These are phyloP conservation scores for Fusarium buxicola DNA, from an alignment of 2,329 filamentous ascomycete genomes.

Conservation along the genomic window DNA sequence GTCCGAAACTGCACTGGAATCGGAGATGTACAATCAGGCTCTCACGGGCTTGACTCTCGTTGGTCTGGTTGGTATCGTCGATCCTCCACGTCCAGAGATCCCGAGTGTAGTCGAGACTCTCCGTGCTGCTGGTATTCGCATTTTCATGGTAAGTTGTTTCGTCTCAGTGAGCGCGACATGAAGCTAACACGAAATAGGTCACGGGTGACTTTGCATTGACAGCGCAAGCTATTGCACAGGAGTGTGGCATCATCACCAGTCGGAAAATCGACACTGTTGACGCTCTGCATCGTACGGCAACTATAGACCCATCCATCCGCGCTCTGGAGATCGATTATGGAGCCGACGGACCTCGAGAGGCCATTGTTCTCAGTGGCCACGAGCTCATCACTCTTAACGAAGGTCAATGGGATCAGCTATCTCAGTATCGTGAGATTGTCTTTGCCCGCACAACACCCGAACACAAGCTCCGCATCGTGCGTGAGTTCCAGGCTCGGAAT, in stretches of 20 bases:
- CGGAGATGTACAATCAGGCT: slow-evolving; percentile 66
- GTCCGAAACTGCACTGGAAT: slow-evolving; percentile 58
- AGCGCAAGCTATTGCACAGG: slow-evolving; percentile 76
- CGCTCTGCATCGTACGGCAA: slow-evolving; percentile 57
- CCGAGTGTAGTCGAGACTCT: slow-evolving; percentile 73
- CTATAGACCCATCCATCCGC: slow-evolving; percentile 18
- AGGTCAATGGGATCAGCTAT: slow-evolving; percentile 75
- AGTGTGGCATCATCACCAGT: slow-evolving; percentile 77
- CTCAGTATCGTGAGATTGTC: slow-evolving; percentile 75
- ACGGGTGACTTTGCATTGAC: slow-evolving; percentile 84
- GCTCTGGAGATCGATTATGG: slow-evolving; percentile 6
- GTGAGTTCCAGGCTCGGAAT: slow-evolving; percentile 73
- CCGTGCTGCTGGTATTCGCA: slow-evolving; percentile 76
- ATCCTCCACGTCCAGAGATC: slow-evolving; percentile 81
- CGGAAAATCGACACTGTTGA: slow-evolving; percentile 64
- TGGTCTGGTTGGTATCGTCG: slow-evolving; percentile 81
- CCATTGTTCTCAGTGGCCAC: slow-evolving; percentile 73
- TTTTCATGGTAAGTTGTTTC: slow-evolving; percentile 72
- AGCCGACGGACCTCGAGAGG: slow-evolving; percentile 47
- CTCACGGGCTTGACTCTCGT: slow-evolving; percentile 72
- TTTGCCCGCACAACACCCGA: slow-evolving; percentile 82
- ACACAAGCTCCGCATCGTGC: slow-evolving; percentile 84
- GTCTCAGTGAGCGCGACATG: background rate
- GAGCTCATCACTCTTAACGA: slow-evolving; percentile 75
- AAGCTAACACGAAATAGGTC: slow-evolving; percentile 55